phyloP scores from a whole-genome alignment of 345 rosid genomes.

The Eucalyptus polybractea region DNA sequence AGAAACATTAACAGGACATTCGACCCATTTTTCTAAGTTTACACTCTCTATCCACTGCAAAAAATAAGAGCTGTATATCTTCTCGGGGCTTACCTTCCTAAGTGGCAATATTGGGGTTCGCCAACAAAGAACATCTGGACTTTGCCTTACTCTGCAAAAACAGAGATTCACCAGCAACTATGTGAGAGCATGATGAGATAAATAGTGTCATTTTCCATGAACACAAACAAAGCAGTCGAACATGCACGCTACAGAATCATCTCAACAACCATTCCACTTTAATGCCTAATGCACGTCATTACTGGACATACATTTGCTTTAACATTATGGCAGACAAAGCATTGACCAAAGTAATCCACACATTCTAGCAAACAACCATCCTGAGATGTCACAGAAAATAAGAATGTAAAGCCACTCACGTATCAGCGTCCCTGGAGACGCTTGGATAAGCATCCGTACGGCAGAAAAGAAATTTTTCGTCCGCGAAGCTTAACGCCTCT shows the following conservation, averaged over 20 bases:
- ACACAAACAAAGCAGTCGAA: neutral
- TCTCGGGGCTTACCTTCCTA: slow-evolving; percentile 29
- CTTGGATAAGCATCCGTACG: neutral
- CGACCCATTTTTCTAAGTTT: neutral
- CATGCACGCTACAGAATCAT: neutral
- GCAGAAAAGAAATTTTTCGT: slow-evolving; percentile 4
- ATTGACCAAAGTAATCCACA: neutral
- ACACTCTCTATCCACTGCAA: neutral
- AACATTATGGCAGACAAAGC: neutral
- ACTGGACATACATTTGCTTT: neutral
- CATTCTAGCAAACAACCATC: neutral
- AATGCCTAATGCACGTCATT: neutral
- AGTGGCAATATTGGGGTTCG: slow-evolving; percentile 33
- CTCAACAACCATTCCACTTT: neutral
- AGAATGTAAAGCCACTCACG: slow-evolving; percentile 11
- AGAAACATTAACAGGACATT: neutral
- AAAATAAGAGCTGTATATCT: neutral
- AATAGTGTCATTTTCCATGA: neutral
- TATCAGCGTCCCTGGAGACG: slow-evolving; percentile 6
- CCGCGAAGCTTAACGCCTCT: neutral
- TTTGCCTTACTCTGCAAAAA: slow-evolving; percentile 37
- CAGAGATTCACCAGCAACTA: neutral
- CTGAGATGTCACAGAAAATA: neutral
- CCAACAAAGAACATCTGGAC: slow-evolving; percentile 47
- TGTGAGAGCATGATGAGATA: neutral